These are phyloP conservation scores for Phytophthora niederhauseri DNA, from an alignment of 352 stramenopile species.

Conservation along the genomic window DNA sequence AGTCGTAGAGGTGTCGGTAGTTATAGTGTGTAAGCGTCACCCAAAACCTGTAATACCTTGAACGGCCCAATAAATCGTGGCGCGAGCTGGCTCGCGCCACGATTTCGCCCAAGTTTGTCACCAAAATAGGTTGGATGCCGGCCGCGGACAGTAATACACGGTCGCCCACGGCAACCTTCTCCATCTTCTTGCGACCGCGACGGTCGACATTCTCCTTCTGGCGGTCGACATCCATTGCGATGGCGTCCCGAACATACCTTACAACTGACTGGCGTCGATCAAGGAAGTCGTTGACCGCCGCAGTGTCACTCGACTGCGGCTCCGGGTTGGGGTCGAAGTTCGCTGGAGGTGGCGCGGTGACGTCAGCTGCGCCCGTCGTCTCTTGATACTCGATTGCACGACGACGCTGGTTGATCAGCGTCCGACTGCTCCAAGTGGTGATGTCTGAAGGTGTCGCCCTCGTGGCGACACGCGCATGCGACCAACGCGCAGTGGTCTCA, in stretches of 20 bases:
- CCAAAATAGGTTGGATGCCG: conserved; percentile 2
- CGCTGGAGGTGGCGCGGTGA: too few relatives aligned
- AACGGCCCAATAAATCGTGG: conserved; percentile 19
- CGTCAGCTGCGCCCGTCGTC: too few relatives aligned
- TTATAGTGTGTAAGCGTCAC: conserved; percentile 26
- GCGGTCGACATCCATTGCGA: not conserved
- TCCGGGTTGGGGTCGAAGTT: not conserved
- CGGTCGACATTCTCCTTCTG: not conserved
- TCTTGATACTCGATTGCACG: too few relatives aligned
- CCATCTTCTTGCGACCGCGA: not conserved
- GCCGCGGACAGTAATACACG: conserved; percentile 27
- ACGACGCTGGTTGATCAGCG: too few relatives aligned
- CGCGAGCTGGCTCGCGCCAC: conserved; percentile 12
- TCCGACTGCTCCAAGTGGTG: too few relatives aligned
- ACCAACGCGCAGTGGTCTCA: too few relatives aligned
- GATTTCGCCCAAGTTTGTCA: conserved; percentile 18
- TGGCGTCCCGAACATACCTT: not conserved
- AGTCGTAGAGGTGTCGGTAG: conserved; percentile 18
- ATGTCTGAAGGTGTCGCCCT: too few relatives aligned
- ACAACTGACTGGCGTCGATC: not conserved
- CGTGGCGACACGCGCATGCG: too few relatives aligned
- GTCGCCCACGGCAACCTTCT: conserved; percentile 5
- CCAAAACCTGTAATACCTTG: not conserved
- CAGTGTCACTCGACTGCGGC: too few relatives aligned
- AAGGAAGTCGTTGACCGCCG: not conserved